These are phyloP conservation scores for Quercus gilva DNA, from an alignment of 306 rosid species.

Conservation along the genomic window DNA sequence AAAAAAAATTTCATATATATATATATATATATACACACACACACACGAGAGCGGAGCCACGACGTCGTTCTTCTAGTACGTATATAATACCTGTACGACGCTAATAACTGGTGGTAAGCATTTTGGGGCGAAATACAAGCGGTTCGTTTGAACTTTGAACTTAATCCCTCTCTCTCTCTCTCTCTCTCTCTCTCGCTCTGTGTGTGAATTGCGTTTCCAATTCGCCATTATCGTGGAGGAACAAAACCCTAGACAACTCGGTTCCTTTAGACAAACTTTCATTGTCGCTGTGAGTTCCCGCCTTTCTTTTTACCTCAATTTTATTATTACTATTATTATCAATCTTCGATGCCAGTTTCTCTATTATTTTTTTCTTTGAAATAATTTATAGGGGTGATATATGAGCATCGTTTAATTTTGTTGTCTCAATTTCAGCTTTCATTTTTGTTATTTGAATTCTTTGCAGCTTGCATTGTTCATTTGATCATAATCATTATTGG, in stretches of 20 bases:
- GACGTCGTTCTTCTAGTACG: background rate
- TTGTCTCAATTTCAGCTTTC: too few relatives aligned
- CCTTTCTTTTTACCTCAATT: background rate
- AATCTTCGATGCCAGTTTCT: background rate
- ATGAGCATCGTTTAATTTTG: too few relatives aligned
- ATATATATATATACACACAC: accelerated
- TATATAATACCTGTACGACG: background rate
- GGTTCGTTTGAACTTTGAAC: background rate
- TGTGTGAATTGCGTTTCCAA: background rate
- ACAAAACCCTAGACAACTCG: background rate
- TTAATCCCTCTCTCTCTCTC: background rate
- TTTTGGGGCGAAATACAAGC: background rate
- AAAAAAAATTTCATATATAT: too few relatives aligned
- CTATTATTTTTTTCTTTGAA: background rate
- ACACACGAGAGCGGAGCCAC: background rate
- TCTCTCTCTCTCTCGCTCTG: background rate
- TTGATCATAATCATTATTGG: too few relatives aligned
- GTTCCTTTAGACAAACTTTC: background rate
- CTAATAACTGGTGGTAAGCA: background rate
- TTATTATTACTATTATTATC: background rate
- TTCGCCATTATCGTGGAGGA: background rate
- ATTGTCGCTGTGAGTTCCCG: background rate
- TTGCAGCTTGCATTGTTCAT: too few relatives aligned
- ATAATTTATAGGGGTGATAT: background rate
- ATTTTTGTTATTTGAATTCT: too few relatives aligned